Evolutionary conservation across 805 yeast genomes (phyloP).

Genomic region (Candida ipomoeae): DNA sequence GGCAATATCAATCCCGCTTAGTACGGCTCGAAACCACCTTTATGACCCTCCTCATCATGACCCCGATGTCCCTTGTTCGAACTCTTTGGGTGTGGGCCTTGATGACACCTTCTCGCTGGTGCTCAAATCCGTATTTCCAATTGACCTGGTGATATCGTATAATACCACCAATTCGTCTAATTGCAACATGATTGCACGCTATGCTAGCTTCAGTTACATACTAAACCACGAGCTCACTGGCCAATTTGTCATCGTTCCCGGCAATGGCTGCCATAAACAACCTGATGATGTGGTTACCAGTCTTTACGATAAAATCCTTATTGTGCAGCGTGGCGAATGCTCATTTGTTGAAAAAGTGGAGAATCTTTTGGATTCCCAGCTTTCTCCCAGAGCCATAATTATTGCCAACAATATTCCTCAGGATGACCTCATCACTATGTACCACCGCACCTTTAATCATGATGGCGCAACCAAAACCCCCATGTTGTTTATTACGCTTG

Average conservation of each 20-base stretch:
- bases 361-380: slow-evolving; percentile 32
- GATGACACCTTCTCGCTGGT: slow-evolving; percentile 19
- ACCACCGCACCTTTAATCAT: slow-evolving; percentile 41
- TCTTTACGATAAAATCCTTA: slow-evolving; percentile 22
- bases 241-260: slow-evolving; percentile 24
- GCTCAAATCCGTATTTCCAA: slow-evolving; percentile 40
- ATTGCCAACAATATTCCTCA: slow-evolving; percentile 51
- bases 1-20: neutral
- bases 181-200: slow-evolving; percentile 28
- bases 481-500: slow-evolving; percentile 47
- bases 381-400: slow-evolving; percentile 47
- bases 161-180: slow-evolving; percentile 22
- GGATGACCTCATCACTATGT: slow-evolving; percentile 52
- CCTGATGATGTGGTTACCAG: slow-evolving; percentile 10
- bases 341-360: slow-evolving; percentile 51
- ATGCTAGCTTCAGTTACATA: slow-evolving; percentile 41
- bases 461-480: slow-evolving; percentile 41
- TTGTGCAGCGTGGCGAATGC: slow-evolving; percentile 46
- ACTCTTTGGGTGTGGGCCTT: neutral
- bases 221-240: slow-evolving; percentile 23
- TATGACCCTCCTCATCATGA: neutral
- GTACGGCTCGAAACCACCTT: too few relatives aligned
- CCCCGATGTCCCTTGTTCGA: neutral
- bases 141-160: slow-evolving; percentile 32
- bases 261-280: slow-evolving; percentile 27